These are phyloP conservation scores for Aspergillus texensis DNA, from an alignment of 2,329 filamentous ascomycete genomes.

Conservation along the genomic window DNA sequence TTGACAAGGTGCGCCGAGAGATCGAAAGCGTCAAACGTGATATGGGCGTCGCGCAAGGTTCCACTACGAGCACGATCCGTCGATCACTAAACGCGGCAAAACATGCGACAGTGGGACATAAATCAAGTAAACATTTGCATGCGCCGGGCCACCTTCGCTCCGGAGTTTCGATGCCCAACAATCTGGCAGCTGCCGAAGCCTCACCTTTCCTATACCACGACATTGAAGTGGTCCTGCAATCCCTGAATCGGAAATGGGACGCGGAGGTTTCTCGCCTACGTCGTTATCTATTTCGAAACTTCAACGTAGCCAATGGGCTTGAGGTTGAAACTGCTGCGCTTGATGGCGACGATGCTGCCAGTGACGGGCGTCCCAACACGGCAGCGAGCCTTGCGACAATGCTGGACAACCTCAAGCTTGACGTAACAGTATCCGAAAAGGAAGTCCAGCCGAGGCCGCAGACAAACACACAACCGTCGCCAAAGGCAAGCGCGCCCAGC, in stretches of 20 bases:
- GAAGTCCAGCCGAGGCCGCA: conserved; percentile 28
- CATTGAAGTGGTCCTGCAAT: conserved; percentile 43
- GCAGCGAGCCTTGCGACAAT: conserved; percentile 42
- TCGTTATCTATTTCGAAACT: conserved; percentile 50
- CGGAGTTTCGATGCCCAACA: conserved; percentile 12
- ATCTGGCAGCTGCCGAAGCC: conserved; percentile 23
- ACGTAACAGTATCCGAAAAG: conserved; percentile 33
- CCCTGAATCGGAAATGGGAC: conserved; percentile 51
- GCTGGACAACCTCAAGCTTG: conserved; percentile 41
- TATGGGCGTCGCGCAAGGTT: conserved; percentile 28
- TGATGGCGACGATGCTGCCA: conserved; percentile 35
- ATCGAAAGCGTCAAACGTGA: conserved; percentile 56
- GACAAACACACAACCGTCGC: conserved; percentile 16
- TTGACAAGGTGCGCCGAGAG: conserved; percentile 61
- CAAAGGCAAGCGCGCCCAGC: conserved; percentile 4
- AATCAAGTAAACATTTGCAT: conserved; percentile 35
- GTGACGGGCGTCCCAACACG: conserved; percentile 41
- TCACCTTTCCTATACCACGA: conserved; percentile 39
- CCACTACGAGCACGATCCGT: conserved; percentile 44
- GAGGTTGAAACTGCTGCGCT: conserved; percentile 16
- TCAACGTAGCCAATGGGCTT: conserved; percentile 43
- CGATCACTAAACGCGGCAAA: conserved; percentile 46
- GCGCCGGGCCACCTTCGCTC: conserved; percentile 19
- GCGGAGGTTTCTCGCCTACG: conserved; percentile 45
- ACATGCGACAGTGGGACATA: conserved; percentile 32